Evolutionary conservation across 2,329 filamentous ascomycete genomes (phyloP), one percentile per base, ranked within the genome.

Genomic region (Epichloe glyceriae): DNA sequence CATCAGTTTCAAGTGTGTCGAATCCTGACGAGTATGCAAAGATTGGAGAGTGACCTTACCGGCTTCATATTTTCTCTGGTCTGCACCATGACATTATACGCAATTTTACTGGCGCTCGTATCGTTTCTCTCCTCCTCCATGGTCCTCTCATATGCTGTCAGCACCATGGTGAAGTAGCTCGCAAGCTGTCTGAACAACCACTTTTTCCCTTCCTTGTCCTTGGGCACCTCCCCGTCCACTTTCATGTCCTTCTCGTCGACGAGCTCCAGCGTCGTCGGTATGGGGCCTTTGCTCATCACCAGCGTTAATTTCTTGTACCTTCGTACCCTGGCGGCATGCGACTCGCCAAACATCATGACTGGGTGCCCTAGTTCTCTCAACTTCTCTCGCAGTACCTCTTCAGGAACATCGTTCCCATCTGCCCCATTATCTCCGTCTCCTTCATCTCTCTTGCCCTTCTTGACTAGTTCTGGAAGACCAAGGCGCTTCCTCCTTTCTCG

Each of bases 111-210:
- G 19, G 87, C 82, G 57, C 83, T 85, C 30, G 86, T 90, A 50
- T 81, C 76, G 30, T 67, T 66, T 58, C 67, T 71, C 62, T 78
- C 71, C 53, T 83, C 79, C 58, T 86, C 79, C 60, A 98, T 78
- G 5, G 90, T 89, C 40, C 71, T 64, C 59, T 90, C 81, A 85
- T 94, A 98, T 66, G 94, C 91, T 43, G 76, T 79, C 52, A 98
- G 73, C n/a, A 98, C 81, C 82, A 98, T 88, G 49, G 87, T 94
- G 71, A 98, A 97, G 72, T 96, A 98, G 46, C 87, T 93, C 19
- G 86, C 87, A 51, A 98, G 75, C 67, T 98, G 91, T 11, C 91
- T 78, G 70, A 85, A 91, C 40, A 98, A 72, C 67, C 85, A 89
- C 43, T 76, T 71, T 44, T 82, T 79, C 0, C 73, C 85, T 40